Conservation (phyloP, 164 flowering plant species). For the Stephania yunnanensis region DNA sequence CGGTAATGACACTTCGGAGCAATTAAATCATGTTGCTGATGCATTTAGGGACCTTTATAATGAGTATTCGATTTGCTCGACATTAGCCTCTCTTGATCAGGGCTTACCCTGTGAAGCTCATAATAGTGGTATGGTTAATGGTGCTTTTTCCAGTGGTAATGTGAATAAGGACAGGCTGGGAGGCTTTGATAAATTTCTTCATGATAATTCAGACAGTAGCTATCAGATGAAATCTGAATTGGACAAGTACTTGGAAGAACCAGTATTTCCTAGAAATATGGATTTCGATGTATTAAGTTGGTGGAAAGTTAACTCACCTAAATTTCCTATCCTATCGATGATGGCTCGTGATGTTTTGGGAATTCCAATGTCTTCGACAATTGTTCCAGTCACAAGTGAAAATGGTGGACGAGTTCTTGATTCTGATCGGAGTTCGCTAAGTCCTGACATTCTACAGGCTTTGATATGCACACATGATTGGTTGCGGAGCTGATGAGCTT, state of each 20-base stretch:
- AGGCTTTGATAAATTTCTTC: slow-evolving; percentile 60
- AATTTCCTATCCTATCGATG: slow-evolving; percentile 64
- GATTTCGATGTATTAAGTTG: slow-evolving; percentile 63
- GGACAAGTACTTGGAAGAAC: slow-evolving; percentile 67
- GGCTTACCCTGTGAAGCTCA: slow-evolving; percentile 21
- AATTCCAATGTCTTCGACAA: slow-evolving; percentile 45
- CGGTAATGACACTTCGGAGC: slow-evolving; percentile 36
- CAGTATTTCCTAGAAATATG: slow-evolving; percentile 55
- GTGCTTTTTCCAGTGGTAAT: slow-evolving; percentile 25
- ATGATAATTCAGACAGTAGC: slow-evolving; percentile 39
- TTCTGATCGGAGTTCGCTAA: slow-evolving; percentile 32
- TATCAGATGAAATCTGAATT: slow-evolving; percentile 41
- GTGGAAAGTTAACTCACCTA: slow-evolving; percentile 78
- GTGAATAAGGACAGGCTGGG: slow-evolving; percentile 39
- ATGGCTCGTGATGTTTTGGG: slow-evolving; percentile 68
- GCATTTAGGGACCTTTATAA: slow-evolving; percentile 49
- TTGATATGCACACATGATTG: slow-evolving; percentile 72
- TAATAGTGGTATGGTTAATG: slow-evolving; percentile 15
- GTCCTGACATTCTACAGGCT: slow-evolving; percentile 52
- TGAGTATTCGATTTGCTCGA: slow-evolving; percentile 38
- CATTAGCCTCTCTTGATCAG: slow-evolving; percentile 28
- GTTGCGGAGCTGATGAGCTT: slow-evolving; percentile 49
- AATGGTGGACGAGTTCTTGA: slow-evolving; percentile 47
- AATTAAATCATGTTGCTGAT: slow-evolving; percentile 43
- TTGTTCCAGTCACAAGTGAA: slow-evolving; percentile 33